A percentile compares a stretch with the other conserved stretches of the same genome.
phyloP scores from a whole-genome alignment of 176 grass and related monocot genomes.

The Bolboschoenus planiculmis region DNA sequence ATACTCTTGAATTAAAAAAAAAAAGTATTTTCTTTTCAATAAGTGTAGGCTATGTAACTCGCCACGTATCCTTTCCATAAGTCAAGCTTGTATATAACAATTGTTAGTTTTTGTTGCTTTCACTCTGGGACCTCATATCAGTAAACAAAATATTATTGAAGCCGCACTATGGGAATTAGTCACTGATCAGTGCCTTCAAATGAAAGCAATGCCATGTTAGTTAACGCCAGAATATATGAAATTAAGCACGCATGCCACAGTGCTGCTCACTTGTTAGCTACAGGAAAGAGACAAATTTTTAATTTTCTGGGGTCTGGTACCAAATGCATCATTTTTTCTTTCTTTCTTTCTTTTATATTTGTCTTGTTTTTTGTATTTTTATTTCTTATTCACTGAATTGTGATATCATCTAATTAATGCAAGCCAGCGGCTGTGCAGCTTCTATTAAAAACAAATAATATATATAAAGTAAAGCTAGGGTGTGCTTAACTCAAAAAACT shows the following conservation, averaged over 20 bases:
- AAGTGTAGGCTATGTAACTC: no score
- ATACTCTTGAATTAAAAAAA: background rate
- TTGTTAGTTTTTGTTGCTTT: background rate
- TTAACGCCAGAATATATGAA: background rate
- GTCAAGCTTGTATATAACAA: no score
- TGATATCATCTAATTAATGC: background rate
- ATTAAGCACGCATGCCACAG: background rate
- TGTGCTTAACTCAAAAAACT: no score
- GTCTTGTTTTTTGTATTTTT: background rate
- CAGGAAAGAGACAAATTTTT: background rate
- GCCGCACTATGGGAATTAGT: background rate
- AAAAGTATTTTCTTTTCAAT: background rate
- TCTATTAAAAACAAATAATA: background rate
- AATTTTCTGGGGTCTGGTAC: background rate
- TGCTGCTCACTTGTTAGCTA: background rate
- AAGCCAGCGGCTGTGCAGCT: background rate
- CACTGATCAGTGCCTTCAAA: background rate
- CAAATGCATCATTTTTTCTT: background rate
- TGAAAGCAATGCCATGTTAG: background rate
- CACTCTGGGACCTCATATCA: background rate
- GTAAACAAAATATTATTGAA: background rate
- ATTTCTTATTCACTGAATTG: background rate
- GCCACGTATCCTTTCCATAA: no score
- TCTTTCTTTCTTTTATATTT: background rate
- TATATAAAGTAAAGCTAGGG: no score